These are phyloP conservation scores for Puccinia coronata DNA, from an alignment of 1,284 basidiomycete species.

Conservation along the genomic window DNA sequence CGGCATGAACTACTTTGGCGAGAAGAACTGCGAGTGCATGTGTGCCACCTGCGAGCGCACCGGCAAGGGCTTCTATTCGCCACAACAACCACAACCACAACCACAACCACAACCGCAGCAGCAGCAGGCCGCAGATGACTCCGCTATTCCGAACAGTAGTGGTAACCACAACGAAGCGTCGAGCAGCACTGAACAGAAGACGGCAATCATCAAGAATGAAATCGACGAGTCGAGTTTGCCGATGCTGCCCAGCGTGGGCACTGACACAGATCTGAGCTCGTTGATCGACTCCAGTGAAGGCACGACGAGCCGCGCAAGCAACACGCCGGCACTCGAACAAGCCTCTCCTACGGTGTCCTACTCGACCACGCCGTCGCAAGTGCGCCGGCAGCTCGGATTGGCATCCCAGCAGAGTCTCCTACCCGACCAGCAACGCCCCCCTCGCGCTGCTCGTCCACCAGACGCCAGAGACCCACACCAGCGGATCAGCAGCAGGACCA, in stretches of 20 bases:
- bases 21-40: constrained; percentile 45
- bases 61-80: constrained; percentile 29
- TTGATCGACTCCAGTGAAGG: constrained; percentile 20
- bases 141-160: too few species aligned
- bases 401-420: not conserved
- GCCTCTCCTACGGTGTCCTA: not conserved
- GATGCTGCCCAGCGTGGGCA: not conserved
- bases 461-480: constrained; percentile 3
- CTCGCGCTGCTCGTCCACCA: constrained; percentile 36
- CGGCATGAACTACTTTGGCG: constrained; percentile 52
- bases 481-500: not conserved
- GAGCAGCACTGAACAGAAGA: not conserved
- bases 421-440: not conserved
- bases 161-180: not conserved
- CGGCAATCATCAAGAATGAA: constrained; percentile 11
- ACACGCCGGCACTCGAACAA: constrained; percentile 3
- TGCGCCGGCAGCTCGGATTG: not conserved
- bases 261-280: constrained; percentile 33
- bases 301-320: not conserved
- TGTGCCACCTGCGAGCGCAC: constrained; percentile 36
- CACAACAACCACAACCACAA: too few species aligned
- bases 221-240: not conserved
- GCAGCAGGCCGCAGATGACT: too few species aligned
- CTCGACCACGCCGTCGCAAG: constrained; percentile 16
- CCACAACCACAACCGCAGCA: too few species aligned